phyloP scores from a whole-genome alignment of 257 asterid species.

The Osmanthus fragrans region DNA sequence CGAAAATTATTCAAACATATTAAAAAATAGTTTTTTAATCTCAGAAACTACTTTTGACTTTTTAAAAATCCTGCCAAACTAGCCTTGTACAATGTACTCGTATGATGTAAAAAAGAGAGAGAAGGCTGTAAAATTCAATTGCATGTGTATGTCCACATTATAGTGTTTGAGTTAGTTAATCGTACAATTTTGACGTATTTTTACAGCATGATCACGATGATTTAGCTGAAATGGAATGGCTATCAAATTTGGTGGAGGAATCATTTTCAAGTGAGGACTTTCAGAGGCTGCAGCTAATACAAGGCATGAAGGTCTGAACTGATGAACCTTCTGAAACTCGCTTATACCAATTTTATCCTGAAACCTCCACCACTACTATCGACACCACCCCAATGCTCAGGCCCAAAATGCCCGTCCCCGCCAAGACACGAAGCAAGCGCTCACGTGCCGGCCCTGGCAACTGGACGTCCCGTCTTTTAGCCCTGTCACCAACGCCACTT shows the following conservation, averaged over 20 bases:
- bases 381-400: conserved; percentile 18
- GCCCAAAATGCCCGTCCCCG: conserved; percentile 48
- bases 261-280: conserved; percentile 52
- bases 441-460: conserved; percentile 60
- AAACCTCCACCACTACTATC: conserved; percentile 23
- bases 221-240: conserved; percentile 64
- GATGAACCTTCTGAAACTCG: conserved; percentile 22
- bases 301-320: conserved; percentile 33
- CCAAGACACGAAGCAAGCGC: conserved; percentile 62
- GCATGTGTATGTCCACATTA: no score
- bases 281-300: conserved; percentile 37
- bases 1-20: no score
- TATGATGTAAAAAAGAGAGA: no score
- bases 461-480: conserved; percentile 56
- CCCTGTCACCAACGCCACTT: conserved; percentile 32
- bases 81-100: no score
- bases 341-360: conserved; percentile 29
- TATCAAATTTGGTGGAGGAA: conserved; percentile 60
- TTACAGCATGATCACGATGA: conserved; percentile 56
- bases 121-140: no score
- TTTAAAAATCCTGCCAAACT: no score
- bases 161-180: no score
- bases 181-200: not conserved
- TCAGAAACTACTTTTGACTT: no score
- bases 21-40: no score